Evolutionary conservation across 441 rosid species (phyloP), one percentile per base, ranked within the genome.

Genomic region (Aquilaria agallochum): DNA sequence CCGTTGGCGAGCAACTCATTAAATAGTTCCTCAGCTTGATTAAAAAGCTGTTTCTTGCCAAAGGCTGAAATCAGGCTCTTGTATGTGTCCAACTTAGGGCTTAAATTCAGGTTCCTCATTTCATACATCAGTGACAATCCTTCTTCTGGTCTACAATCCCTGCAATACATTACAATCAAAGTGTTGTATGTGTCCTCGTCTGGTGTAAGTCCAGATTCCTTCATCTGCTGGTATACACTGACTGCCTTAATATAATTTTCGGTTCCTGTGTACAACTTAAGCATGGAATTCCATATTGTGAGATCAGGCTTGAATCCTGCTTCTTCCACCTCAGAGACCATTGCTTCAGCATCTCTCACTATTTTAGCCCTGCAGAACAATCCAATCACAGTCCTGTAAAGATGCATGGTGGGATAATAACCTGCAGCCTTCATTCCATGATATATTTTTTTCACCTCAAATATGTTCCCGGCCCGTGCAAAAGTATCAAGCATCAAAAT

Each of bases 371-470:
- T 82, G 79, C 96, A 83, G 36, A 94, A 74, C 75, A 94, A 72
- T 52, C 74, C 76, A 78, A 85, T 81, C 85, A 94, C 83, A 67
- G 78, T 79, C 75, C 99, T 80, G 72, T 89, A 94, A 73, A 94
- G 90, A 79, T 90, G 95, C 90, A 91, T 89, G 47, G 92, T 89
- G 7, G 99, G 99, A 67, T 86, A 82, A 75, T 94, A 89, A 63
- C 99, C 97, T 2, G 90, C 94, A 73, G 96, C 97, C 78, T 84
- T 91, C 99, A 94, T 91, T 74, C 99, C 95, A 68, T 76, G 75
- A 76, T 91, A 91, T 75, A 91, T 89, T 77, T 94, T 94, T 85
- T 83, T 87, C 59, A 85, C 96, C 83, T 94, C 99, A 69, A 83
- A 78, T 64, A 91, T 71, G 73, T 94, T 87, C 71, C 94, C 95